These are phyloP conservation scores for Pholiota conissans DNA, from an alignment of 768 basidiomycete species.

Conservation along the genomic window DNA sequence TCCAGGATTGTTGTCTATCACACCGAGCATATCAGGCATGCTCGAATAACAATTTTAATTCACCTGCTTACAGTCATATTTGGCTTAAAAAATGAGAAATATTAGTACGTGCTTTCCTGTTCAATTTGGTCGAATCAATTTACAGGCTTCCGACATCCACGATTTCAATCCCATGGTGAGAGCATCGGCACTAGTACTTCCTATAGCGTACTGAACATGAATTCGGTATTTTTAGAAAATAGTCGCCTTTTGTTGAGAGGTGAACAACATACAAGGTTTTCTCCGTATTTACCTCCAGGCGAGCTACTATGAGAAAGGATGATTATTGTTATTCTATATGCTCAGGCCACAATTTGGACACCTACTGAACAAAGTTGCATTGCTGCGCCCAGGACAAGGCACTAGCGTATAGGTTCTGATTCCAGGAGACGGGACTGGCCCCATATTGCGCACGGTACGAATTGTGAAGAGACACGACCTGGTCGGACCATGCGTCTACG, in stretches of 20 bases:
- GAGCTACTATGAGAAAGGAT: not conserved
- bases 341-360: not conserved
- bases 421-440: slow-evolving; percentile 24
- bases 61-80: slow-evolving; percentile 21
- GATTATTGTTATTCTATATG: not conserved
- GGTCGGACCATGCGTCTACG: slow-evolving; percentile 11
- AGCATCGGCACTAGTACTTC: slow-evolving; percentile 14
- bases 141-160: slow-evolving; percentile 31
- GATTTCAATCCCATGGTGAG: slow-evolving; percentile 17
- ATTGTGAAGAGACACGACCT: slow-evolving; percentile 18
- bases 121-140: slow-evolving; percentile 5
- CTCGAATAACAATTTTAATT: not conserved
- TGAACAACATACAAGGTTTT: slow-evolving; percentile 25
- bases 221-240: not conserved
- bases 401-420: slow-evolving; percentile 15
- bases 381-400: slow-evolving; percentile 21
- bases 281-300: slow-evolving; percentile 23
- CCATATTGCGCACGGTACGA: slow-evolving; percentile 21
- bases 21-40: not conserved
- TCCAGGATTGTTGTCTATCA: slow-evolving; percentile 25
- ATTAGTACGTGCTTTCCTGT: not conserved
- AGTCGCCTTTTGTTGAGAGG: not conserved
- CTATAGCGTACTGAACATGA: slow-evolving; percentile 14
- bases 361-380: slow-evolving; percentile 25
- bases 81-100: too few species aligned